Evolutionary conservation across 1,284 basidiomycete genomes (phyloP), one percentile per base, ranked within the genome.

Genomic region (Rhodofomes roseus): DNA sequence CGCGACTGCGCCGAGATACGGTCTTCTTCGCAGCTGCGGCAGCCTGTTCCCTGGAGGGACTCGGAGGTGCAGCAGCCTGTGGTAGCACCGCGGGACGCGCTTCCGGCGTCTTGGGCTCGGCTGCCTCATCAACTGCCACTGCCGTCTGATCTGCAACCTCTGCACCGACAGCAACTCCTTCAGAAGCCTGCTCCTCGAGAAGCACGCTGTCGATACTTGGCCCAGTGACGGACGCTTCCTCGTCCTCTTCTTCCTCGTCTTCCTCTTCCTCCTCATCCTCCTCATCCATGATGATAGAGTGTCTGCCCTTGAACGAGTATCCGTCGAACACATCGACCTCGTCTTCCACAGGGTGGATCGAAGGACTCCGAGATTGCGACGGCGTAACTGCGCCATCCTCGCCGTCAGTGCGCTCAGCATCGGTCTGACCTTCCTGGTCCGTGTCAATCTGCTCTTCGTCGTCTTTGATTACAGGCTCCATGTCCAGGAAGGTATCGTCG

Each of bases 401-500:
- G 53, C 85, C 87, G 67, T 91, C 90, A 1, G 82, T 89, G 44
- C 81, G 81, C 63, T 90, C 89, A 20, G 81, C 79, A 64, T 90
- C 88, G 0, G 88, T 89, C 64, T 78, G 73, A 55, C 78, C 68
- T 54, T 74, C 75, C 50, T 71, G 69, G 50, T 73, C 74, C 6
- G 72, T 72, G 60, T 73, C 72, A 52, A 68, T 66, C 58, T 71
- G 69, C 57, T 76, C 83, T 39, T 81, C 80, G 61, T 81, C 85
- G 66, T 89, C 91, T 63, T 92, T 89, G 63, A 93, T 84, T 59
- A 91, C 87, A 40, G 93, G 93, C 65, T 92, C 89, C 90, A 97
- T 96, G 70, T 94, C 93, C 58, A 98, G 82, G 84, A 97, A 98
- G 36, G 93, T 90, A 66, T 96, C 93, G 73, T 98, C 96, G 73